Base-by-base conservation (phyloP, 2,329 filamentous ascomycete species). In the Hypomyces rosellus region DNA sequence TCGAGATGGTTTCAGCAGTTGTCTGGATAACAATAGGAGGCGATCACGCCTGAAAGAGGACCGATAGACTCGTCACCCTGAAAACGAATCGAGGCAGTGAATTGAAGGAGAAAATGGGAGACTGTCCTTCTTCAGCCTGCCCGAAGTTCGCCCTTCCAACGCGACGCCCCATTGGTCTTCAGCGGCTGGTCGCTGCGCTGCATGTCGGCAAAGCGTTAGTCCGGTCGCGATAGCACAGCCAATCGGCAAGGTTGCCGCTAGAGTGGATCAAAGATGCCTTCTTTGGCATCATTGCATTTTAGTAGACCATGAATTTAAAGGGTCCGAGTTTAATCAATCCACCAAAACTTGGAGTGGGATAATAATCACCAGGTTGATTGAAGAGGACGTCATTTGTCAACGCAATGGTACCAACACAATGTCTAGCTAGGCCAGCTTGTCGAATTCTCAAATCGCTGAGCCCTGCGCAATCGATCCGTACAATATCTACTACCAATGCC, bases 351-450 rank as follows among this genome's bases (percentile, higher is more conserved):
- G 25, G 25, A 30, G 25, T 30, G 25, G 25, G 25, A 30, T 30
- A 30, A 30, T 30, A 30, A 30, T 30, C 25, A 30, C 25, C 25
- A 30, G 6, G 2, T 30, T 8, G 25, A 30, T 30, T 11, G 6
- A 30, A 30, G 25, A 30, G 4, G 8, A 30, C 25, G 25, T 8
- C 9, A 30, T 30, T 30, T 30, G 6, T 6, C 36, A 38, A 38
- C 13, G 9, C 41, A 18, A 62, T 64, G 61, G 45, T 57, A 4
- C 45, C 56, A 18, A 36, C 54, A 30, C 55, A 48, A 34, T 58
- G 55, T 12, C 52, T 62, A 4, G 46, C 51, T 9, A 46, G 54
- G 4, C 37, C 57, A 16, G 38, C 49, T 13, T 45, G 53, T n/a
- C 34, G 30, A 13, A 34, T 57, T 18, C 34, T 42, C 50, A 33